phyloP scores from a whole-genome alignment of 176 grass and related monocot species.

The Hordeum marinum region DNA sequence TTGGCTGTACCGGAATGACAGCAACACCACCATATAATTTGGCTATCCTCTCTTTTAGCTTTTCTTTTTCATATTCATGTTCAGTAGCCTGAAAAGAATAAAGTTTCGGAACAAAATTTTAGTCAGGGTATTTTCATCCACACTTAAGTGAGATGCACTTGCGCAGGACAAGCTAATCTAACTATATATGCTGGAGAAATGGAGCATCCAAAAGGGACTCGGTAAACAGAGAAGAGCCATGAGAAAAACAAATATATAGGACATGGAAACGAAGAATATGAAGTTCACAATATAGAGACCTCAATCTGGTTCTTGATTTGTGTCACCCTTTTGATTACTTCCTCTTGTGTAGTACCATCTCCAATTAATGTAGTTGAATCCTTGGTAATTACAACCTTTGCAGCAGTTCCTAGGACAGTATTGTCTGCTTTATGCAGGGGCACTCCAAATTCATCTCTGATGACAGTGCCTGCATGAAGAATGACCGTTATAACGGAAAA shows the following conservation, averaged over 20 bases:
- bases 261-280: too few species aligned
- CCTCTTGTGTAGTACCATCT: conserved; percentile 78
- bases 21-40: conserved; percentile 57
- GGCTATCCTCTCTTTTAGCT: not conserved
- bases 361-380: conserved; percentile 81
- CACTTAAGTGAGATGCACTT: not conserved
- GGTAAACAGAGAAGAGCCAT: too few species aligned
- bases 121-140: not conserved
- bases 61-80: not conserved
- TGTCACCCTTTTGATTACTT: conserved; percentile 71
- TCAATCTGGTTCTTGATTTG: conserved; percentile 87
- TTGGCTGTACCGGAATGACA: conserved; percentile 65
- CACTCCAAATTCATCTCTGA: conserved; percentile 79
- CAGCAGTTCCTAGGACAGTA: conserved; percentile 67
- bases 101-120: not conserved
- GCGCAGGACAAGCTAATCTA: not conserved
- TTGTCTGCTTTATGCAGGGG: conserved; percentile 75
- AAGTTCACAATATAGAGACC: conserved; percentile 14
- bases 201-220: not conserved
- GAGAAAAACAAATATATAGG: too few species aligned
- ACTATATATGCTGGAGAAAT: not conserved
- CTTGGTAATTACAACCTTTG: conserved; percentile 76
- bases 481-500: not conserved
- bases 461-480: conserved; percentile 63
- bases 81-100: not conserved